These are phyloP conservation scores for Coemansia sp. DNA, from an alignment of 192 early-diverging fungal genomes.

Conservation along the genomic window DNA sequence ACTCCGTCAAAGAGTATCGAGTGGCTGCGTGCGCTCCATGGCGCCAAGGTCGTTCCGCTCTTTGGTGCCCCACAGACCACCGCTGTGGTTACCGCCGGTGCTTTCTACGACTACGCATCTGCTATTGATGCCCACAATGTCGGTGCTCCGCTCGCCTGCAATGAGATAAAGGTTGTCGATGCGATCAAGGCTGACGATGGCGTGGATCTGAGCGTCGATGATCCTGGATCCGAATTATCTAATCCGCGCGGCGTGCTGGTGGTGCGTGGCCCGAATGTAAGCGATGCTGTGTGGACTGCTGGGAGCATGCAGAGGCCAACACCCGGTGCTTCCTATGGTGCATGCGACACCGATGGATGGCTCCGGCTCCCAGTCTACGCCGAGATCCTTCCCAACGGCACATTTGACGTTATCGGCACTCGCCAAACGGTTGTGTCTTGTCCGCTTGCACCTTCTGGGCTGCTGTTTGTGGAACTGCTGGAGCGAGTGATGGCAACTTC, in stretches of 20 bases:
- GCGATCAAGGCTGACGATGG: background rate
- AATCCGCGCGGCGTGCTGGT: constrained; percentile 45
- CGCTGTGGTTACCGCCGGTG: constrained; percentile 23
- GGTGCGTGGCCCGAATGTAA: constrained; percentile 46
- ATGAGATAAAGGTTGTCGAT: constrained; percentile 53
- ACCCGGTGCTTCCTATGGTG: background rate
- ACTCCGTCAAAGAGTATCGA: constrained; percentile 41
- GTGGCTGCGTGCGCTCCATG: constrained; percentile 45
- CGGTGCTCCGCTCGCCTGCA: constrained; percentile 52
- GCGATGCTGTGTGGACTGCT: constrained; percentile 28
- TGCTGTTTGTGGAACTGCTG: constrained; percentile 26
- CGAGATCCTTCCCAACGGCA: constrained; percentile 48
- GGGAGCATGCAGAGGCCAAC: background rate
- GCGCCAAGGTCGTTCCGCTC: constrained; percentile 45
- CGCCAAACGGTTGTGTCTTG: constrained; percentile 13
- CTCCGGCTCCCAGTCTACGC: constrained; percentile 32
- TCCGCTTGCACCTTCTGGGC: constrained; percentile 19
- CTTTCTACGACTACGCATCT: constrained; percentile 48
- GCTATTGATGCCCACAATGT: constrained; percentile 49
- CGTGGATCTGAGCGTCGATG: constrained; percentile 17
- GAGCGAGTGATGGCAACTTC: constrained; percentile 33
- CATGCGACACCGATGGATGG: constrained; percentile 29
- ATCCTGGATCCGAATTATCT: constrained; percentile 5
- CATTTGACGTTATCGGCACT: constrained; percentile 37
- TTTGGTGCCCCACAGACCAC: constrained; percentile 33